Percentiles rank a stretch among this genome's conserved stretches.
Evolutionary conservation across 2,329 filamentous ascomycete species (phyloP).

Genomic region (Colletotrichum echinochloae): DNA sequence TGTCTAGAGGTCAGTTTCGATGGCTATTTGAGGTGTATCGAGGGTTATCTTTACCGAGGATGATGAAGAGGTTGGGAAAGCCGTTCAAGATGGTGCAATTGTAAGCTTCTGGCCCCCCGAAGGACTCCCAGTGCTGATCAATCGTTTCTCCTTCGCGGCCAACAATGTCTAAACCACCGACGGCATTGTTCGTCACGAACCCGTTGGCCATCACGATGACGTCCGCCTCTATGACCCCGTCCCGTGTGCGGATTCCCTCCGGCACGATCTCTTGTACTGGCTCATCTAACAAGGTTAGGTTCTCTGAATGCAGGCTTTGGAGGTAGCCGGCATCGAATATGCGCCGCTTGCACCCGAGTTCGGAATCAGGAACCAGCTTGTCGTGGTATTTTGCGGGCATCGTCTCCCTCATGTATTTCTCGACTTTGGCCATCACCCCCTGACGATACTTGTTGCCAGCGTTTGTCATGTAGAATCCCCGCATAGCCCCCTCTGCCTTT

Average conservation of each 20-base stretch:
- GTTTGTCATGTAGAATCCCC: slow-evolving; percentile 49
- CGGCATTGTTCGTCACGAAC: slow-evolving; percentile 66
- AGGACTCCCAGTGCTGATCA: slow-evolving; percentile 66
- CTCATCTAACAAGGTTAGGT: slow-evolving; percentile 60
- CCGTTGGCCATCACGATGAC: slow-evolving; percentile 72
- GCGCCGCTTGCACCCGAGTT: slow-evolving; percentile 73
- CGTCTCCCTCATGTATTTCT: slow-evolving; percentile 55
- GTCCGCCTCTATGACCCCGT: slow-evolving; percentile 63
- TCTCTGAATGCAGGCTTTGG: slow-evolving; percentile 61
- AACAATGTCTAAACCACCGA: slow-evolving; percentile 64
- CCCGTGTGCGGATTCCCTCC: slow-evolving; percentile 51
- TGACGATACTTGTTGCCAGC: slow-evolving; percentile 48
- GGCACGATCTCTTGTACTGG: slow-evolving; percentile 61
- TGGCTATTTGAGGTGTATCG: background rate
- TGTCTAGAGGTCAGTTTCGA: slow-evolving; percentile 25
- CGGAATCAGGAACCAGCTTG: slow-evolving; percentile 71
- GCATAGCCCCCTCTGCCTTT: slow-evolving; percentile 54
- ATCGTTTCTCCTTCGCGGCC: slow-evolving; percentile 64
- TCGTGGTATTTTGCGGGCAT: slow-evolving; percentile 72
- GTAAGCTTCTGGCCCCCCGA: slow-evolving; percentile 73
- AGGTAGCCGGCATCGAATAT: slow-evolving; percentile 71
- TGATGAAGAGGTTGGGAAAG: slow-evolving; percentile 75
- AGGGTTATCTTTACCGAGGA: slow-evolving; percentile 56
- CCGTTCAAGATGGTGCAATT: slow-evolving; percentile 67
- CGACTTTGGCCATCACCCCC: slow-evolving; percentile 52